phyloP scores from a whole-genome alignment of 331 rosid genomes.

The Prunus yedoensis region DNA sequence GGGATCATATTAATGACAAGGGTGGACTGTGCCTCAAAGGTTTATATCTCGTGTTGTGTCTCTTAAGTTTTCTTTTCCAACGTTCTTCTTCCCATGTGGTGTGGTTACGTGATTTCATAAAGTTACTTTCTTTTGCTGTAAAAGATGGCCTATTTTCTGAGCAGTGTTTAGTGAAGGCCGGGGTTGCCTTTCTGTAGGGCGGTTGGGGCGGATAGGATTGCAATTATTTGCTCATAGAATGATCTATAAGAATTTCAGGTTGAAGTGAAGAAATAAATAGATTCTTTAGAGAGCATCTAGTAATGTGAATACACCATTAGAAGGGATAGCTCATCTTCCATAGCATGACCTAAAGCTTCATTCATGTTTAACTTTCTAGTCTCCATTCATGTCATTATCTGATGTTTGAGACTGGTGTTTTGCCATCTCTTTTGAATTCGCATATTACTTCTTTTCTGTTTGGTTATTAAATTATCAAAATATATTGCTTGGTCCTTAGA shows the following conservation, averaged over 20 bases:
- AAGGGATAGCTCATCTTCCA: background rate
- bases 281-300: background rate
- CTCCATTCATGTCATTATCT: background rate
- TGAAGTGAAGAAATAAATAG: background rate
- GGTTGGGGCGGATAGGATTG: background rate
- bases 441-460: background rate
- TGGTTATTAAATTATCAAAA: constrained; percentile 4
- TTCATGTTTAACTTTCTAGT: background rate
- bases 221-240: background rate
- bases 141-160: background rate
- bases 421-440: background rate
- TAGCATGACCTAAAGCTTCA: background rate
- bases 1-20: constrained; percentile 84
- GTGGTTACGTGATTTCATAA: background rate
- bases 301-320: background rate
- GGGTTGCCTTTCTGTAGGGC: background rate
- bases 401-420: background rate
- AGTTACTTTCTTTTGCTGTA: background rate
- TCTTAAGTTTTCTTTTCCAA: background rate
- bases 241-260: background rate
- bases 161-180: background rate
- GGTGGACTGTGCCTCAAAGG: constrained; percentile 91
- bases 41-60: constrained; percentile 26
- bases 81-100: background rate
- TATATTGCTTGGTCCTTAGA: constrained; percentile 40